Percentiles rank a stretch among this genome's conserved stretches.
These are phyloP conservation scores for Aegilops umbellulata DNA, from an alignment of 176 grass and related monocot species.

Conservation along the genomic window DNA sequence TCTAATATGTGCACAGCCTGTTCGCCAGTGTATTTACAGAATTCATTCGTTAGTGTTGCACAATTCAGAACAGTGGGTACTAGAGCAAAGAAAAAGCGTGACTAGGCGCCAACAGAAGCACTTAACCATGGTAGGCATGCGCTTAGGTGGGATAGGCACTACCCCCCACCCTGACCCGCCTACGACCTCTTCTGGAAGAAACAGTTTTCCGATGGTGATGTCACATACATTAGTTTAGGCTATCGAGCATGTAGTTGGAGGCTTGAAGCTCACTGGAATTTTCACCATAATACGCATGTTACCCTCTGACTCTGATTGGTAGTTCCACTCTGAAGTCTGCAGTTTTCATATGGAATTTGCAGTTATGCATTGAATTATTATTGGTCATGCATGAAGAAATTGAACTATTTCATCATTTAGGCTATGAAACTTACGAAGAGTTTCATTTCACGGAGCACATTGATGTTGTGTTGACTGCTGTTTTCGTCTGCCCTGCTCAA, in stretches of 20 bases:
- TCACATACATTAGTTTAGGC: slow-evolving; percentile 8
- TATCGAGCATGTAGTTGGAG: neutral
- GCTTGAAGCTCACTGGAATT: neutral
- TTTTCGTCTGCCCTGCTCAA: neutral
- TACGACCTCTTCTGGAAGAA: neutral
- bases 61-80: neutral
- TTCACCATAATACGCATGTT: neutral
- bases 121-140: too few relatives aligned
- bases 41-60: neutral
- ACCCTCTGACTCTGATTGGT: neutral
- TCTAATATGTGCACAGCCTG: neutral
- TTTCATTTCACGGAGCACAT: neutral
- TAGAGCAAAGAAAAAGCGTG: too few relatives aligned
- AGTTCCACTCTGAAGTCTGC: neutral
- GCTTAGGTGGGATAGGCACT: too few relatives aligned
- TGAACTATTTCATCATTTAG: neutral
- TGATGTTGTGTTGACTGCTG: neutral
- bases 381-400: neutral
- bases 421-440: neutral
- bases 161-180: too few relatives aligned
- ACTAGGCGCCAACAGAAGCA: too few relatives aligned
- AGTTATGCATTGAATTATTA: neutral
- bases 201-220: neutral
- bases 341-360: neutral
- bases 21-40: too few relatives aligned